phyloP scores from a whole-genome alignment of 148 eudicot species.

The Spergularia bocconei region DNA sequence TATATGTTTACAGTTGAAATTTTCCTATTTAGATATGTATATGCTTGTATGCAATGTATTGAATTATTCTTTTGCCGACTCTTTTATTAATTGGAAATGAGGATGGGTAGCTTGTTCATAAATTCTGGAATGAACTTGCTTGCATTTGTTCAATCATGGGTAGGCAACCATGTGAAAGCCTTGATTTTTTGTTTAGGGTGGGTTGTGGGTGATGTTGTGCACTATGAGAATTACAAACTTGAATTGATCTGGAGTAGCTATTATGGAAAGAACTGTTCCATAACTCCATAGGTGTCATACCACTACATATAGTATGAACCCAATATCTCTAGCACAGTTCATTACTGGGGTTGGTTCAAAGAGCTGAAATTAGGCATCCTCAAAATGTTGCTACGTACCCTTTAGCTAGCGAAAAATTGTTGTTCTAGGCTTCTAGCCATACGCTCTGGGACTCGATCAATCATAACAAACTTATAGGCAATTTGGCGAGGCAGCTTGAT shows the following conservation, averaged over 20 bases:
- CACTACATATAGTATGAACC: not conserved
- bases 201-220: not conserved
- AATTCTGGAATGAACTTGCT: no score
- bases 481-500: no score
- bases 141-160: no score
- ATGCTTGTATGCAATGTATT: constrained; percentile 1
- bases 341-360: not conserved
- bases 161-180: no score
- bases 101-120: no score
- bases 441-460: no score
- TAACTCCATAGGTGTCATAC: not conserved
- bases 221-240: no score
- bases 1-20: constrained; percentile 26
- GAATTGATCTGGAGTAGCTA: no score
- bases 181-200: no score
- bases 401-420: no score
- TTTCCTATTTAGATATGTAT: constrained; percentile 1
- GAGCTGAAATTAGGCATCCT: not conserved
- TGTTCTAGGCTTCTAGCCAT: not conserved
- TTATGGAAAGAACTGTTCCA: not conserved
- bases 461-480: no score
- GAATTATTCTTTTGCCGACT: not conserved
- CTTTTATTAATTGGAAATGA: not conserved
- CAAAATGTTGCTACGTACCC: not conserved
- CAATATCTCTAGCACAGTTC: not conserved